Base-by-base conservation (phyloP, 305 asterid species). In the Lippia alba region DNA sequence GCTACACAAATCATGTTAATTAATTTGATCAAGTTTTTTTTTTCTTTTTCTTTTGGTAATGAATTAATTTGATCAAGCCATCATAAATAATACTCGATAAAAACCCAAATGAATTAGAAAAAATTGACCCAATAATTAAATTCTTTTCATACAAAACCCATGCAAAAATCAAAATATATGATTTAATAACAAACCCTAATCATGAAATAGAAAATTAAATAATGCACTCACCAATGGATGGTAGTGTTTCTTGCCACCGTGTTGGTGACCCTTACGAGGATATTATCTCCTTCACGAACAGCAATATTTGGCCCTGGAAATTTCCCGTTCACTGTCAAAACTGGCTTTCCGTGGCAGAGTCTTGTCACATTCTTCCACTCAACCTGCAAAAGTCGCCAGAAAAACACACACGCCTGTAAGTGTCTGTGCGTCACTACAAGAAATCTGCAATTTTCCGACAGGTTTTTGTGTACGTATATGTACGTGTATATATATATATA, bases 251-350 rank as follows among this genome's bases (percentile, higher is more conserved):
- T 71, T 3, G 81, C 77, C 48, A 77, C 90, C 18, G 4, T 60
- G 74, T 91, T 91, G 9, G 84, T 84, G 44, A 91, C 96, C 66
- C 61, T 74, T 8, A 91, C 57, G 65, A 84, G 84, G 24, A 87
- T 90, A 67, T 80, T 67, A 69, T 91, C 96, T n/a, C 97, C 94
- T 84, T 91, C 96, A 56, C 84, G 78, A 45, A 89, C 90, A n/a
- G 56, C 46, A 53, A 91, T 84, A 32, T 84, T 84, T 17, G 97
- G 96, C 50, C 96, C 97, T 15, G 94, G 97, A 80, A 60, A 91
- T 74, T 79, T 60, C 18, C 94, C 94, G 8, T 89, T 89, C 34
- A 89, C 85, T 4, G 89, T 89, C 69, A 91, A 64, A 14, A 85
- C 55, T 55, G 51, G 15, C 82, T 81, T 89, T 2, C 74, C 78